Percentiles rank a stretch among this genome's conserved stretches.
These are phyloP conservation scores for Cryptosporidium sp. DNA, from an alignment of 169 alveolate species.

Conservation along the genomic window DNA sequence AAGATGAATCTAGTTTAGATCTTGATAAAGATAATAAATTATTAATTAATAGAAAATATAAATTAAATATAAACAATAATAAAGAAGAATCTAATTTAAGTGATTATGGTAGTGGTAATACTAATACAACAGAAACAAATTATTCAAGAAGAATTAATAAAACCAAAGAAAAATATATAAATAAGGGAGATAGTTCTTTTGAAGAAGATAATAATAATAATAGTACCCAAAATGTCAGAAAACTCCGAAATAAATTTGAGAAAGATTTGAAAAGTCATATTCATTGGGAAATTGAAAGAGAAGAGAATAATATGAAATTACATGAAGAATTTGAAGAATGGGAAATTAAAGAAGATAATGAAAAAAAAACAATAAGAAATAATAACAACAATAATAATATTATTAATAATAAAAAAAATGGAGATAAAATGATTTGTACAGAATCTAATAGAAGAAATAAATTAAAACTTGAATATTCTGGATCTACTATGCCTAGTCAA, in stretches of 20 bases:
- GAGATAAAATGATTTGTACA: background rate
- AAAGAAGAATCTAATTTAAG: background rate
- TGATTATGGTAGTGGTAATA: background rate
- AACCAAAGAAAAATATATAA: background rate
- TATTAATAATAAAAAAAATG: background rate
- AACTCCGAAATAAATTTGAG: background rate
- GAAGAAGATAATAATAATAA: background rate
- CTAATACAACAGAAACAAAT: background rate
- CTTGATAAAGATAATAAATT: background rate
- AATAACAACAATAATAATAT: background rate
- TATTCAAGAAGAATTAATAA: background rate
- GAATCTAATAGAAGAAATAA: background rate
- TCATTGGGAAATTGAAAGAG: background rate
- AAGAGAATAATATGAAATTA: background rate
- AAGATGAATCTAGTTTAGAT: background rate
- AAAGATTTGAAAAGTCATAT: background rate
- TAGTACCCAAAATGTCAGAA: background rate
- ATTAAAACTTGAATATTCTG: background rate
- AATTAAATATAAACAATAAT: no score
- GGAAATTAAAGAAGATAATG: background rate
- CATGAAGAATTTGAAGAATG: background rate
- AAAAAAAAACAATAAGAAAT: background rate
- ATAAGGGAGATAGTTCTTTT: background rate
- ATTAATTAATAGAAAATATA: background rate
- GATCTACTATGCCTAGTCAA: conserved; percentile 37